Conservation (phyloP, 2,329 filamentous ascomycete species). For the Cytospora piceae region DNA sequence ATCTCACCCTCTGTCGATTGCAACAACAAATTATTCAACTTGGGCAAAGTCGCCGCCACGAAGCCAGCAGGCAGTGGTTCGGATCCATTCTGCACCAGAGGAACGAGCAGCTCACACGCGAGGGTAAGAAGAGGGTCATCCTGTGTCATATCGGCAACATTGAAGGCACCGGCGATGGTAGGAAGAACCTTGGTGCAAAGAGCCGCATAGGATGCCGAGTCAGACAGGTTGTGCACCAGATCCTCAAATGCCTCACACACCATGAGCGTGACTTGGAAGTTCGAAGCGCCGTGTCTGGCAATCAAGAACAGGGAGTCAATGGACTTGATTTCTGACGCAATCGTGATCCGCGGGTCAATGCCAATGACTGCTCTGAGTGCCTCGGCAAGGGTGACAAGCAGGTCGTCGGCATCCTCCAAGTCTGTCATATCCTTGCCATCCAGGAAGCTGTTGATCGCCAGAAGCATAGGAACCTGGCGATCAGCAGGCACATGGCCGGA, state of each 20-base stretch:
- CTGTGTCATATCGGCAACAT: slow-evolving; percentile 82
- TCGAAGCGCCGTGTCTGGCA: slow-evolving; percentile 83
- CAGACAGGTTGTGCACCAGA: slow-evolving; percentile 71
- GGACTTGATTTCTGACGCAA: slow-evolving; percentile 73
- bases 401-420: slow-evolving; percentile 85
- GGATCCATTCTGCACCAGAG: slow-evolving; percentile 79
- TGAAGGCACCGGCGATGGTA: slow-evolving; percentile 84
- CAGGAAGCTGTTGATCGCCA: slow-evolving; percentile 74
- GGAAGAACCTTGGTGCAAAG: slow-evolving; percentile 87
- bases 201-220: slow-evolving; percentile 70
- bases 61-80: slow-evolving; percentile 87
- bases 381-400: slow-evolving; percentile 88
- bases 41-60: slow-evolving; percentile 82
- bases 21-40: slow-evolving; percentile 81
- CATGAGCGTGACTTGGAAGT: slow-evolving; percentile 87
- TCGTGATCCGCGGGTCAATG: slow-evolving; percentile 74
- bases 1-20: slow-evolving; percentile 85
- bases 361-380: slow-evolving; percentile 82
- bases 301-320: slow-evolving; percentile 85
- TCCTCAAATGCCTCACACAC: slow-evolving; percentile 92
- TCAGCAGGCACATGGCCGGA: slow-evolving; percentile 55
- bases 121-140: slow-evolving; percentile 79
- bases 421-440: slow-evolving; percentile 79
- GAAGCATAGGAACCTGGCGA: slow-evolving; percentile 64
- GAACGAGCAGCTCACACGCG: slow-evolving; percentile 80